Base-by-base conservation (phyloP, 2,329 filamentous ascomycete genomes). In the Claviceps cyperi region DNA sequence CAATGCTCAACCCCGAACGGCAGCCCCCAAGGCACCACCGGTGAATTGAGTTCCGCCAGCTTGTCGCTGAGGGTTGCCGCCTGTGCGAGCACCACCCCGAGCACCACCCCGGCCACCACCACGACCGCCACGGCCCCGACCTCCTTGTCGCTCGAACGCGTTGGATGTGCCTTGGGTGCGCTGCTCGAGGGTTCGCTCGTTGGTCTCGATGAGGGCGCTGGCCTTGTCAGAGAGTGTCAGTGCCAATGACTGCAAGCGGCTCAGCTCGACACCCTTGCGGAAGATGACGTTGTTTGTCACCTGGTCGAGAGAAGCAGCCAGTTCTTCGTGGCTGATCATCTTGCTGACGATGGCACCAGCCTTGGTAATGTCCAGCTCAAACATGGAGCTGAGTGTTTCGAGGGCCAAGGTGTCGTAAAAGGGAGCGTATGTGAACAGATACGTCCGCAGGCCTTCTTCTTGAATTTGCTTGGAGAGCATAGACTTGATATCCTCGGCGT, bases 261-360 rank as follows among this genome's bases (percentile, higher is more conserved):
- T 95, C 56, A 98, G 81, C 76, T 98, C 94, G 55, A 98, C 92
- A 52, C 92, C 94, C 82, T 98, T 97, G 69, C 92, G 85, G 86
- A 98, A 98, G 72, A 97, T 92, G 69, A 98, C 88, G 48, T 88
- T 94, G 58, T 86, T 83, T 62, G 94, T 96, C 70, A 98, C 91
- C 72, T 98, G 92, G 74, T 98, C 94, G 28, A 98, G 81, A 38
- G 92, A 94, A 43, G 92, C 92, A 9, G 86, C 87, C 47, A 98
- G 83, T 70, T 98, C 92, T 71, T 98, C 92, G 74, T 98, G 92
- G 62, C 89, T 94, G 68, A 98, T 97, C 92, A 98, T 98, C 76
- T 94, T 94, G 77, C 88, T 94, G 62, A 98, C 82, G 50, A 98
- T 83, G 37, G 92, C 89, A n/a, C 86, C 76, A 48, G 96, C 90